Base-by-base conservation (phyloP, 2,329 filamentous ascomycete species). In the Aureobasidium namibiae region DNA sequence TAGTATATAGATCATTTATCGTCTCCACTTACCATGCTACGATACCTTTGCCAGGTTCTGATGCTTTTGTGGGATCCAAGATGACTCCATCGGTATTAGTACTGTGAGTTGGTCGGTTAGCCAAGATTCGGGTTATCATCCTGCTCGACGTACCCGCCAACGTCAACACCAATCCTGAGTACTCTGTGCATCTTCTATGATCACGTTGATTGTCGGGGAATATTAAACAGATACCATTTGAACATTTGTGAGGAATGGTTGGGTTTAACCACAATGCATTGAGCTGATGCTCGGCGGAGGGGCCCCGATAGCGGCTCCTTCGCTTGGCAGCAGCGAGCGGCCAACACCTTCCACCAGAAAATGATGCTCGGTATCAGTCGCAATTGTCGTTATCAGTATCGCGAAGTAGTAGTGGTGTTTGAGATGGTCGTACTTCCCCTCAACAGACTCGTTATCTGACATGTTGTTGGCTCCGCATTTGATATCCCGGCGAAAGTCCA, bases 71-170 rank as follows among this genome's bases (percentile, higher is more conserved):
- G 24, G 53, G 53, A 13, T 57, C 41, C 18, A 57, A 7, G 11
- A 57, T 48, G 5, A 57, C 53, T 39, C 53, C 41, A 46, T 57
- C 53, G 11, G 53, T 57, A 18, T 57, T 57, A 14, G 53, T 57
- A 18, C 52, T 56, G n/a, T 26, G 16, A 41, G n/a, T 11, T 53
- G 8, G 18, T 23, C 11, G 24, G 3, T 49, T 29, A 49, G 31
- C 29, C 31, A 18, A 34, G 10, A 14, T 21, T 14, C 18, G 11
- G 7, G 33, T 11, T 39, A 3, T 29, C 33, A 5, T 21, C 18
- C 24, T 14, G 16, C 6, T 10, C 4, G 23, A 56, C 52, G 11
- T 34, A 45, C 52, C 53, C 53, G 26, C 53, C 53, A 39, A 57
- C 53, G 18, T 57, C 53, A 18, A 57, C 53, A 26, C 53, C 53